Base-by-base conservation (phyloP, 352 stramenopile species). In the Phytophthora hybrid region DNA sequence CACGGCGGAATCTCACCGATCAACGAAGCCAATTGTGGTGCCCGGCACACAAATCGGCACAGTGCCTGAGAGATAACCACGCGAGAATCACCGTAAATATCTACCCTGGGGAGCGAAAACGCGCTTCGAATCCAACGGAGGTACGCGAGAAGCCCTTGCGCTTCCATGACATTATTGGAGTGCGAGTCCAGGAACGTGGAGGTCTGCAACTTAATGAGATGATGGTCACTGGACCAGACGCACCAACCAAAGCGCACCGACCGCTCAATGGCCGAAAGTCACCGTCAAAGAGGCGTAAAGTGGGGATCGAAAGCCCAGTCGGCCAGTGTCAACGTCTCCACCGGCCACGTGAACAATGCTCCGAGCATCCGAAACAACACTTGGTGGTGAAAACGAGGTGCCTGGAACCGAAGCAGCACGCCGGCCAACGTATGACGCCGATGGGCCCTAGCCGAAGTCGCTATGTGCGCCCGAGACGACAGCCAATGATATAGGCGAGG, bases 151-250 rank as follows among this genome's bases (percentile, higher is more conserved):
- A 78, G 54, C 44, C 62, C 75, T 10, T 71, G 41, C 13, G 75
- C 66, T 41, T 82, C 71, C 71, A 75, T 82, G 14, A 11, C 51
- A 29, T 73, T 77, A 14, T 75, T 79, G 0, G 71, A 73, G 0
- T 60, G 63, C 0, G 37, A 13, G 14, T 19, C 32, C 3, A 8
- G n/a, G 32, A 75, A 80, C 3, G 59, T 18, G 16, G 4, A 2
- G 0, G 57, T 59, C 5, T 31, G 16, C 71, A 71, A 74, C 21
- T 63, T 62, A 4, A 77, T 2, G 2, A 72, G 11, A 3, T 5
- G 1, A 19, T 59, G 14, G 0, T 7, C 1, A 1, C 5, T 34
- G 0, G 44, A 26, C 74, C 64, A 81, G 0, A 78, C 63, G 19
- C 58, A 81, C 55, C 74, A 74, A 10, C 5, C 41, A 49, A 19